Conservation (phyloP, 768 basidiomycete species). For the Calvatia gigantea region DNA sequence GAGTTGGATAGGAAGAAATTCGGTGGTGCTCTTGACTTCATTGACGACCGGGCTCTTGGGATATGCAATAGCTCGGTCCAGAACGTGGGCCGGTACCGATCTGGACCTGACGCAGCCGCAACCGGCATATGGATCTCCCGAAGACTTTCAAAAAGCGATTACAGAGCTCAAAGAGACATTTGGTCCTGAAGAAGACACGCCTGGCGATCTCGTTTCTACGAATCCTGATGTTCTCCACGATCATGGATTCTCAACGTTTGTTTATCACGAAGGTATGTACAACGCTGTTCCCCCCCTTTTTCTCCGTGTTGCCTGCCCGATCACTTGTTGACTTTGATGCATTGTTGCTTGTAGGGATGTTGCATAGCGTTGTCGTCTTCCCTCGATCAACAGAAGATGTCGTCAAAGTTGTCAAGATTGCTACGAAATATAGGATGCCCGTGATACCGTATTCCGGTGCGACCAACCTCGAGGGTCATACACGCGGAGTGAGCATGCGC, state of each 20-base stretch:
- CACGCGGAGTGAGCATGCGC: conserved; percentile 47
- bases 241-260: conserved; percentile 55
- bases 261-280: conserved; percentile 48
- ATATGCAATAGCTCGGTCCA: not conserved
- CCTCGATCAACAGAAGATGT: conserved; percentile 78
- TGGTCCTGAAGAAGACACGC: conserved; percentile 21
- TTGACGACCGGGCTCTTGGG: not conserved
- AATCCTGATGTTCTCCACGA: conserved; percentile 45
- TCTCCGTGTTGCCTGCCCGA: not conserved
- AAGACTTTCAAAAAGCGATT: conserved; percentile 53
- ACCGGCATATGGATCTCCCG: conserved; percentile 43
- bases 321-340: conserved; percentile 2
- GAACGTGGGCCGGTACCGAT: not conserved
- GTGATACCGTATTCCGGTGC: conserved; percentile 78
- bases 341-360: conserved; percentile 33
- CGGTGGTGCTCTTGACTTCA: not conserved
- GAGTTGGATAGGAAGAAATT: not conserved
- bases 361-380: conserved; percentile 62
- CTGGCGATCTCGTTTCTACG: conserved; percentile 38
- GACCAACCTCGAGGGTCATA: conserved; percentile 80
- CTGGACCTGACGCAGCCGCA: not conserved
- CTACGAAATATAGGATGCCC: conserved; percentile 73
- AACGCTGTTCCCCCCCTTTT: not conserved
- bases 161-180: conserved; percentile 42
- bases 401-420: conserved; percentile 70